phyloP scores from a whole-genome alignment of 2,329 filamentous ascomycete species.

The Exserohilum turcica region DNA sequence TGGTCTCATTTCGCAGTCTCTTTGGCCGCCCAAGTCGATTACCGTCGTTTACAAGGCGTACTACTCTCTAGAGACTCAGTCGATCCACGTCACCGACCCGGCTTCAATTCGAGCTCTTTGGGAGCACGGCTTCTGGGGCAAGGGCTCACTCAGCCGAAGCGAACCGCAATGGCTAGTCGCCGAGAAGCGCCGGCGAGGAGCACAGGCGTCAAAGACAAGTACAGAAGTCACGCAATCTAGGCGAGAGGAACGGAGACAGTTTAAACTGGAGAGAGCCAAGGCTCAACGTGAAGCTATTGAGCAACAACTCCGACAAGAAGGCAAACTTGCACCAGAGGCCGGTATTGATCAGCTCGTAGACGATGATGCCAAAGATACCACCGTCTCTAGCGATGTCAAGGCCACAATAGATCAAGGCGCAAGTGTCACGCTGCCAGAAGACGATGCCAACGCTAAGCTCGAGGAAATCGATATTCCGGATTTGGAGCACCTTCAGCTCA shows the following conservation, averaged over 20 bases:
- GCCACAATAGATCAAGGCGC: constrained; percentile 19
- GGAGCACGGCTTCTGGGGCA: constrained; percentile 98
- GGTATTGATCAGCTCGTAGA: constrained; percentile 39
- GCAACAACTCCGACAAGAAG: constrained; percentile 66
- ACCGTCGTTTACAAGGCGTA: constrained; percentile 71
- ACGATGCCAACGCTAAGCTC: constrained; percentile 5
- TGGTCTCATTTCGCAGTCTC: constrained; percentile 74
- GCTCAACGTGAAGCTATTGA: constrained; percentile 84
- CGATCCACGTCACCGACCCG: constrained; percentile 81
- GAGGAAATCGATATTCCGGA: constrained; percentile 30
- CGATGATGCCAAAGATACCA: constrained; percentile 27
- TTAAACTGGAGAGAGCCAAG: constrained; percentile 91
- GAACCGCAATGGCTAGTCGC: constrained; percentile 91
- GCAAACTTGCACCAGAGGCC: constrained; percentile 36
- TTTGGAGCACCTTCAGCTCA: constrained; percentile 89
- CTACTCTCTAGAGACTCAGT: constrained; percentile 81
- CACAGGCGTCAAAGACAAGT: constrained; percentile 70
- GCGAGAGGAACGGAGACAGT: constrained; percentile 77
- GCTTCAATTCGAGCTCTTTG: constrained; percentile 80
- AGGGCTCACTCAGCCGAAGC: constrained; percentile 89
- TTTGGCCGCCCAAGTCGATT: constrained; percentile 69
- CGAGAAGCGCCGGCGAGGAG: constrained; percentile 73
- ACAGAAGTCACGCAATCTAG: constrained; percentile 80
- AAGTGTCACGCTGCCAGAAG: constrained; percentile 10
- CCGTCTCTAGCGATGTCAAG: constrained; percentile 21